A percentile compares a stretch with the other conserved stretches of the same genome.
Evolutionary conservation across 2,329 filamentous ascomycete species (phyloP).

Genomic region (Cordyceps cateniannulata): DNA sequence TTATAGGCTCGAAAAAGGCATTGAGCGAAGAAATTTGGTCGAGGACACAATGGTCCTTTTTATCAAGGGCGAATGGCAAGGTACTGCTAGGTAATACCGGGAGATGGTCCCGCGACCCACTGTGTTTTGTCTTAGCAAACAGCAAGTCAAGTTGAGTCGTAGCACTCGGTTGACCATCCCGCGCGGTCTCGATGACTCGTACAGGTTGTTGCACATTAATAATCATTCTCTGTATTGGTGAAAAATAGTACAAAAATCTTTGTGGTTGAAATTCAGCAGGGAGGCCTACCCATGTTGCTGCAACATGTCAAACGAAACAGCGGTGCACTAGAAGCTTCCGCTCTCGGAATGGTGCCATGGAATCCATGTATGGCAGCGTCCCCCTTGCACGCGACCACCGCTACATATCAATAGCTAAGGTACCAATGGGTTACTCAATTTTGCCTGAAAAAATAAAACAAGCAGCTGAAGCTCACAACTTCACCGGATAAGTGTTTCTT

Average conservation of each 20-base stretch:
- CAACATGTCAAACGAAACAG: neutral
- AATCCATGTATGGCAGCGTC: neutral
- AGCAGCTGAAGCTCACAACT: too few species aligned
- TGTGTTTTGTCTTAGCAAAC: neutral
- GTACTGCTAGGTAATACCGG: neutral
- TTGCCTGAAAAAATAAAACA: too few species aligned
- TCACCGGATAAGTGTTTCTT: too few species aligned
- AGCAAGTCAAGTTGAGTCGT: neutral
- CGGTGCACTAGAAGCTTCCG: neutral
- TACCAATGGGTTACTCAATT: too few species aligned
- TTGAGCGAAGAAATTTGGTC: neutral
- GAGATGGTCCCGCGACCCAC: neutral
- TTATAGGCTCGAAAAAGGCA: neutral
- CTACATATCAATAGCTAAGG: neutral
- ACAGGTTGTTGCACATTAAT: neutral
- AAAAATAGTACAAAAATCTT: neutral
- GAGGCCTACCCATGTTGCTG: neutral
- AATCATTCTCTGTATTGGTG: neutral
- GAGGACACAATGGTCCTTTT: conserved; percentile 8
- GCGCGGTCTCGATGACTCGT: neutral
- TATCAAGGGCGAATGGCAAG: neutral
- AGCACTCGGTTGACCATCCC: neutral
- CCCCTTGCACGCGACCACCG: neutral
- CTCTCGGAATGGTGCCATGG: conserved; percentile 3
- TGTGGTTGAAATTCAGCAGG: neutral